Evolutionary conservation across 306 rosid species (phyloP).

Genomic region (Malus sylvestris): DNA sequence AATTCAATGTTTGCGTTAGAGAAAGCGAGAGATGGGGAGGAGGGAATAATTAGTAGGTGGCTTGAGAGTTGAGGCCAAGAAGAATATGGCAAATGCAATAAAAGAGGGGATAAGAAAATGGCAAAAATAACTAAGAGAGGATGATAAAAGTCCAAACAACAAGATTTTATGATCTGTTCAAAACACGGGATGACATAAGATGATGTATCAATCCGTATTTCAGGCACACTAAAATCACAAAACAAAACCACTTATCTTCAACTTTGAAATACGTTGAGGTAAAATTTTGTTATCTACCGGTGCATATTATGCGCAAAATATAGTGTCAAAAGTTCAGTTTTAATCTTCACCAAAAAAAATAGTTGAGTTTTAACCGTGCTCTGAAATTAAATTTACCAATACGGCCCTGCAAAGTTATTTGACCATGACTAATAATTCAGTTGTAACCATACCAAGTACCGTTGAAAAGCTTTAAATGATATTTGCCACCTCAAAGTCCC

Average conservation of each 20-base stretch:
- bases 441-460: not conserved
- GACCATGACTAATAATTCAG: not conserved
- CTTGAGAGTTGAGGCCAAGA: not conserved
- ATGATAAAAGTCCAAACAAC: not conserved
- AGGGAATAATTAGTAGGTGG: not conserved
- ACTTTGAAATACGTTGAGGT: not conserved
- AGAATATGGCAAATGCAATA: slow-evolving; percentile 3
- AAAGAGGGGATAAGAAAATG: not conserved
- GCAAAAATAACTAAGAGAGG: not conserved
- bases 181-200: rapidly evolving
- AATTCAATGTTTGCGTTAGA: not conserved
- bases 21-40: not conserved
- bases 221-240: too few species aligned
- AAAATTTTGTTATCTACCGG: too few species aligned
- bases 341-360: too few species aligned
- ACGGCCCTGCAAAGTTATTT: not conserved
- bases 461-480: not conserved
- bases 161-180: not conserved
- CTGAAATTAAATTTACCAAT: not conserved
- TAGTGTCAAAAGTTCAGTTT: not conserved
- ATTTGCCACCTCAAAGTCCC: not conserved
- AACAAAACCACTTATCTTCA: too few species aligned
- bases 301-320: not conserved
- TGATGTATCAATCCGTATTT: too few species aligned
- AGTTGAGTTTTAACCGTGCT: not conserved